Conservation (phyloP, 768 basidiomycete genomes). For the Cystobasidium ongulense region DNA sequence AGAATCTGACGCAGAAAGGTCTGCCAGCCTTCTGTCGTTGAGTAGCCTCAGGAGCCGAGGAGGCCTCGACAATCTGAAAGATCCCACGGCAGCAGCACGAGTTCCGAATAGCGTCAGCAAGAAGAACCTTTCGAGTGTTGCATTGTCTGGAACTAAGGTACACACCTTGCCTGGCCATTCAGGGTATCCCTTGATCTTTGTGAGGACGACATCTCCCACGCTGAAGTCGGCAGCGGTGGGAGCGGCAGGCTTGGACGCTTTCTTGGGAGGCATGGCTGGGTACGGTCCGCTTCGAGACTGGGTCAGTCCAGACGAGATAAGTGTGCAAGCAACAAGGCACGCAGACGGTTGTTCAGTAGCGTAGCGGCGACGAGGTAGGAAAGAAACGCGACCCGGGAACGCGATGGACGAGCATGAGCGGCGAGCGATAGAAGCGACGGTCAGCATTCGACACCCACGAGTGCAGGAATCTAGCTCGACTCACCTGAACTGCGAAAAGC, state of each 20-base stretch:
- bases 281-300: too few species aligned
- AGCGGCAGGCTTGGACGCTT: background rate
- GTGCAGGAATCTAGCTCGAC: background rate
- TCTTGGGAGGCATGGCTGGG: slow-evolving; percentile 27
- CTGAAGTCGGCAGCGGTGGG: slow-evolving; percentile 51
- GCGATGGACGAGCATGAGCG: background rate
- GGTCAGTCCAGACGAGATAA: too few species aligned
- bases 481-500: too few species aligned
- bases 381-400: background rate
- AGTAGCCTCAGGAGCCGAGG: slow-evolving; percentile 57
- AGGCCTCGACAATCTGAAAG: slow-evolving; percentile 68
- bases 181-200: slow-evolving; percentile 82
- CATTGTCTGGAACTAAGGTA: background rate
- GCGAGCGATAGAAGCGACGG: background rate
- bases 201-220: slow-evolving; percentile 76
- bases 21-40: slow-evolving; percentile 63
- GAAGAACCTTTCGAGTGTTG: background rate
- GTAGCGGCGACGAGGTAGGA: too few species aligned
- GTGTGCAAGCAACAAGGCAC: too few species aligned
- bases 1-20: slow-evolving; percentile 70
- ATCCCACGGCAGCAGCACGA: background rate
- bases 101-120: background rate
- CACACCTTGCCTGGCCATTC: slow-evolving; percentile 87
- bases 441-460: background rate
- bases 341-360: too few species aligned